A percentile compares a stretch with the other conserved stretches of the same genome.
Evolutionary conservation across 1,139 yeast genomes (phyloP).

Genomic region (Pichia sp.): DNA sequence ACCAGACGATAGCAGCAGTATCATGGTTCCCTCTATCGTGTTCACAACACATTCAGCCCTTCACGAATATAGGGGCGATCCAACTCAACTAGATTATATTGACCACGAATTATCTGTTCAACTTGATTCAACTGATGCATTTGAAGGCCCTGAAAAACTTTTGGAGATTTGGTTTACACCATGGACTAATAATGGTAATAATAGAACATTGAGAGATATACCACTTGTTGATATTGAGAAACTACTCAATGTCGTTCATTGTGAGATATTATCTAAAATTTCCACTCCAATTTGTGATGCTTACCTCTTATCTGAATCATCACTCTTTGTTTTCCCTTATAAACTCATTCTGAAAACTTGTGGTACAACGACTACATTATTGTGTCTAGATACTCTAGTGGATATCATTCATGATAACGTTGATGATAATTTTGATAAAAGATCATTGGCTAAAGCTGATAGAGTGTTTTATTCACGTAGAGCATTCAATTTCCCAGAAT

Average conservation of each 20-base stretch:
- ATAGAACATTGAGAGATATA: conserved; percentile 27
- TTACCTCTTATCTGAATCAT: conserved; percentile 81
- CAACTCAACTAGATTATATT: conserved; percentile 37
- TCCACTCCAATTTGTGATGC: conserved; percentile 67
- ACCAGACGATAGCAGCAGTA: no score
- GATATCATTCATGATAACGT: conserved; percentile 36
- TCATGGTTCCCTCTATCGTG: conserved; percentile 14
- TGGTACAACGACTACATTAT: conserved; percentile 89
- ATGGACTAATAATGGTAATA: neutral
- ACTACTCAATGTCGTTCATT: conserved; percentile 73
- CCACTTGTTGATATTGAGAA: conserved; percentile 63
- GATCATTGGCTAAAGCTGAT: conserved; percentile 33
- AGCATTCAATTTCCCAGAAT: conserved; percentile 86
- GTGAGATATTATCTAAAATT: conserved; percentile 81
- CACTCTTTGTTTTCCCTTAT: conserved; percentile 83
- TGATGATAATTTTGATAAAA: neutral
- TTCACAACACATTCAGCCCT: conserved; percentile 10
- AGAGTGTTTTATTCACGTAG: conserved; percentile 86
- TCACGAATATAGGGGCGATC: conserved; percentile 6
- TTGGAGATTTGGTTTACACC: conserved; percentile 76
- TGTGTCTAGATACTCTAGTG: conserved; percentile 64
- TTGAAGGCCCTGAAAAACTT: conserved; percentile 96
- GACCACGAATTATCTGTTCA: conserved; percentile 74
- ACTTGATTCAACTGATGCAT: conserved; percentile 83
- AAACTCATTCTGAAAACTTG: conserved; percentile 87